These are phyloP conservation scores for Hymenoscyphus scutula DNA, from an alignment of 2,329 filamentous ascomycete species.

Conservation along the genomic window DNA sequence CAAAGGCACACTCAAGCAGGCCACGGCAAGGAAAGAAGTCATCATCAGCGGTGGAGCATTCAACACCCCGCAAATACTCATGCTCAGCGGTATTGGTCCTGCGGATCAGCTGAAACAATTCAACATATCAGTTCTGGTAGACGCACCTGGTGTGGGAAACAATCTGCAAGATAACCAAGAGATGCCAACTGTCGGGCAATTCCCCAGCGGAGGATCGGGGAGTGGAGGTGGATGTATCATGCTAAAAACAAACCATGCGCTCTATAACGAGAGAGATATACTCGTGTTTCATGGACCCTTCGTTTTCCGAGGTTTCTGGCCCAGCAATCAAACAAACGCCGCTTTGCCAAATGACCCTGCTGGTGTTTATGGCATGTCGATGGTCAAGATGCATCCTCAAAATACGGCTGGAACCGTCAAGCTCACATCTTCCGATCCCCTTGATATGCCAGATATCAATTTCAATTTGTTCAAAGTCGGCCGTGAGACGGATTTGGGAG, in stretches of 20 bases:
- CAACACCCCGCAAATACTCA: slow-evolving; percentile 46
- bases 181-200: slow-evolving; percentile 7
- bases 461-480: slow-evolving; percentile 55
- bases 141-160: slow-evolving; percentile 50
- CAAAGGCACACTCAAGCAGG: slow-evolving; percentile 26
- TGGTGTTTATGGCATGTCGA: slow-evolving; percentile 7
- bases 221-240: slow-evolving; percentile 8
- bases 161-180: slow-evolving; percentile 39
- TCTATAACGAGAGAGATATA: slow-evolving; percentile 40
- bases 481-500: slow-evolving; percentile 36
- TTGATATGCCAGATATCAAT: slow-evolving; percentile 59
- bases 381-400: slow-evolving; percentile 38
- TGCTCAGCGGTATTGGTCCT: slow-evolving; percentile 45
- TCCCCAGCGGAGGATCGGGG: background rate
- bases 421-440: slow-evolving; percentile 59
- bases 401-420: slow-evolving; percentile 58
- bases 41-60: slow-evolving; percentile 47
- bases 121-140: slow-evolving; percentile 46
- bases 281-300: slow-evolving; percentile 33
- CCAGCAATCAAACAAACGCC: slow-evolving; percentile 44
- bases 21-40: slow-evolving; percentile 41
- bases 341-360: slow-evolving; percentile 22
- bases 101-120: slow-evolving; percentile 42
- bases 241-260: slow-evolving; percentile 15
- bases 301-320: slow-evolving; percentile 34